Evolutionary conservation across 768 basidiomycete genomes (phyloP), one percentile per base, ranked within the genome.

Genomic region (Dacryopinax primogenitus): DNA sequence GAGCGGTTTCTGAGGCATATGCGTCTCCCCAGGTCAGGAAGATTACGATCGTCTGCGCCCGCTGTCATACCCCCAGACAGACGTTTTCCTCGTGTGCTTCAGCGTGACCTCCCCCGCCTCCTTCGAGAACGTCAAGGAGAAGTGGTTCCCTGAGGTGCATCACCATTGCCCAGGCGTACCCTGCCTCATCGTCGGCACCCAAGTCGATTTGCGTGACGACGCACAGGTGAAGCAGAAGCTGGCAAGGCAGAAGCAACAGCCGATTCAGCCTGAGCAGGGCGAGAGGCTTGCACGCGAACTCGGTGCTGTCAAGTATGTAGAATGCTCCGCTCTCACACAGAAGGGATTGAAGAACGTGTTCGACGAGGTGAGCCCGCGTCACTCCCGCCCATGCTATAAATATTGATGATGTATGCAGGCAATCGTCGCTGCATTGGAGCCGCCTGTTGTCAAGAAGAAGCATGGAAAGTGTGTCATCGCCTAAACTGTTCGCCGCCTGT

Each of bases 101-200:
- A 94, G 91, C 73, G 96, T 99, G 71, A 97, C 95, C 41, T 93
- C 90, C 11, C 96, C 95, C 2, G 95, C 96, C 32, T 95, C 92
- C 61, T 99, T 97, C 74, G 96, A 99, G 78, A 98, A 99, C 87
- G 95, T 99, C 73, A 98, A 96, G 84, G 96, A 99, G 79, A 99
- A 99, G 76, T 99, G 96, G 96, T 96, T 98, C 83, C 96, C 96
- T 3, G 96, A 99, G 80, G 95, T 99, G 64, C 94, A 94, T 75
- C 96, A 98, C 75, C 96, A 99, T 74, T 99, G 96, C 82, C 96
- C 96, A 16, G 95, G 96, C 62, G 95, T 97, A 66, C 94, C 95
- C 70, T 97, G 95, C 83, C 85, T 99, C 72, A 97, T 99, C 73
- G 95, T 99, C 65, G 96, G 96, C 69, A 99, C 96, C 61, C 96